phyloP scores from a whole-genome alignment of 2,329 filamentous ascomycete genomes.

The Furcasterigmium sp. region DNA sequence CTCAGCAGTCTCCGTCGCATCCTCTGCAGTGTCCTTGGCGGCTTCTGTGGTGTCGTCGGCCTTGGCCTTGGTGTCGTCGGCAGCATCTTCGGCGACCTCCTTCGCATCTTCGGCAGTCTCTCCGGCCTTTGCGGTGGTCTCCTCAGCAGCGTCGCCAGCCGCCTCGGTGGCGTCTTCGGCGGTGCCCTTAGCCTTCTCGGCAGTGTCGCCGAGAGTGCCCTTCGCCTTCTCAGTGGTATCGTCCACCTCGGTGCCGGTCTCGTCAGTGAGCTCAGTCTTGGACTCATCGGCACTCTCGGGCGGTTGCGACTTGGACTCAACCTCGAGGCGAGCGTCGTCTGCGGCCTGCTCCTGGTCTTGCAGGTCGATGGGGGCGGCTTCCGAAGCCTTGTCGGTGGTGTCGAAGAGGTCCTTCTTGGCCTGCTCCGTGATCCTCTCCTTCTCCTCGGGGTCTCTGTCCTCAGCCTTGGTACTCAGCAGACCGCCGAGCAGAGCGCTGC shows the following conservation, averaged over 20 bases:
- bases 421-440: slow-evolving; percentile 7
- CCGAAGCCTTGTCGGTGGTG: slow-evolving; percentile 8
- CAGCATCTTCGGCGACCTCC: background rate
- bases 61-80: slow-evolving; percentile 1
- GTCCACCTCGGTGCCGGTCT: slow-evolving; percentile 3
- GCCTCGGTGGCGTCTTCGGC: slow-evolving; percentile 1
- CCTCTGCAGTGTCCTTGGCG: slow-evolving; percentile 3
- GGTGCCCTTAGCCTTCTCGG: slow-evolving; percentile 4
- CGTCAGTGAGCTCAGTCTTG: background rate
- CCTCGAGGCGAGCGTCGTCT: slow-evolving; percentile 5
- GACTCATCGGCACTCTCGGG: slow-evolving; percentile 6
- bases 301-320: slow-evolving; percentile 8
- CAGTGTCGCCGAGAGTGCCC: slow-evolving; percentile 4
- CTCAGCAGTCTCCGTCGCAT: slow-evolving; percentile 4
- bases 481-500: slow-evolving; percentile 9
- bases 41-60: background rate
- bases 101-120: background rate
- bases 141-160: slow-evolving; percentile 3
- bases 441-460: slow-evolving; percentile 6
- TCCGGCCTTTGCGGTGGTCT: background rate
- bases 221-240: background rate
- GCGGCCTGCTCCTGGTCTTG: slow-evolving; percentile 8
- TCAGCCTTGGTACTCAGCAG: slow-evolving; percentile 8
- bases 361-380: slow-evolving; percentile 11
- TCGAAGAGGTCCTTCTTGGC: slow-evolving; percentile 12